Conservation (phyloP, 2,329 filamentous ascomycete genomes). For the Sporothrix dimorphospora region DNA sequence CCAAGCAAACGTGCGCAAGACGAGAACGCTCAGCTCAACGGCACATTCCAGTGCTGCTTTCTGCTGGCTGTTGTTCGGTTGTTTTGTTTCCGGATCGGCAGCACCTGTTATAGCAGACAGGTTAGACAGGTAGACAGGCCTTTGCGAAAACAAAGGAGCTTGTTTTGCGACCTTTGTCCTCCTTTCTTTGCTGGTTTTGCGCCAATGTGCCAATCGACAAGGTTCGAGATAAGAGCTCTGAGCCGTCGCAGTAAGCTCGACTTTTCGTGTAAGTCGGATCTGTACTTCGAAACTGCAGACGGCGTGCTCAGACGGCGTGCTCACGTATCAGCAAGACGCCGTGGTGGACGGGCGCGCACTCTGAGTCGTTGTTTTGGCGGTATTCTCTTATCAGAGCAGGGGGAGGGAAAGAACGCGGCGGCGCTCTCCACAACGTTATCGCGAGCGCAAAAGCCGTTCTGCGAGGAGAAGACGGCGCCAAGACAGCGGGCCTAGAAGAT, state of each 20-base stretch:
- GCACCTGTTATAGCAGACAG: background rate
- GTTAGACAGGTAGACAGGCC: background rate
- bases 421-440: conserved; percentile 24
- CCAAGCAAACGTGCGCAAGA: conserved; percentile 1
- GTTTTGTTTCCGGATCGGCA: background rate
- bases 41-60: background rate
- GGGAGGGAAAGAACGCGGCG: background rate
- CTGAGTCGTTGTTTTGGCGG: background rate
- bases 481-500: background rate
- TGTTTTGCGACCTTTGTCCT: background rate
- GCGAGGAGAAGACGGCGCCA: background rate
- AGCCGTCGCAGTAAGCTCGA: background rate
- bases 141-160: background rate
- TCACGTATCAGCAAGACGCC: conserved; percentile 21
- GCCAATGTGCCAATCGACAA: background rate
- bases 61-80: background rate
- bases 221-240: conserved; percentile 12
- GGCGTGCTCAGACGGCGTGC: conserved; percentile 26
- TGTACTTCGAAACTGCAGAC: background rate
- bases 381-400: conserved; percentile 18
- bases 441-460: conserved; percentile 1
- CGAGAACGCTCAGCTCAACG: background rate
- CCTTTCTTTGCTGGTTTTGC: background rate
- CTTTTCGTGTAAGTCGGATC: background rate
- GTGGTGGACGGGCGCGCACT: background rate